Conservation (phyloP, 2,329 filamentous ascomycete species). For the Aspergillus latus region DNA sequence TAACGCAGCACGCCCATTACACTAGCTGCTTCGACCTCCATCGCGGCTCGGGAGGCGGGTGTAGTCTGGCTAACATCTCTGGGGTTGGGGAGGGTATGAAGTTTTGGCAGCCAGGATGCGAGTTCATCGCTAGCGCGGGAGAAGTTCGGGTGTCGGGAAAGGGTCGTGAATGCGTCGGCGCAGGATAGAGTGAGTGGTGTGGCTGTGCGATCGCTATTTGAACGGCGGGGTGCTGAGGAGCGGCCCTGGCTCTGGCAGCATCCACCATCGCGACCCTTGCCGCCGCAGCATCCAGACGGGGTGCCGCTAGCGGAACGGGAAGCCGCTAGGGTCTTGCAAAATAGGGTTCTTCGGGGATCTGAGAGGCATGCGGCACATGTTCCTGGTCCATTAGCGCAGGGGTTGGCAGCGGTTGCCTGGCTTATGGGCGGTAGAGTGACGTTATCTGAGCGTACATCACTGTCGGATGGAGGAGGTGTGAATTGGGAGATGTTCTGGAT, state of each 20-base stretch:
- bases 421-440: conserved; percentile 44
- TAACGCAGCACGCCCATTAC: conserved; percentile 83
- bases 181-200: conserved; percentile 63
- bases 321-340: conserved; percentile 78
- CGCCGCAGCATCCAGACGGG: conserved; percentile 59
- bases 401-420: conserved; percentile 38
- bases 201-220: conserved; percentile 22
- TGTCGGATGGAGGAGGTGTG: conserved; percentile 55
- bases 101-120: conserved; percentile 71
- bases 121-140: conserved; percentile 71
- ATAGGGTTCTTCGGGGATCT: conserved; percentile 76
- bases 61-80: conserved; percentile 29
- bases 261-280: conserved; percentile 58
- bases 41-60: conserved; percentile 51
- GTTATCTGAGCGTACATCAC: conserved; percentile 57
- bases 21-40: conserved; percentile 79
- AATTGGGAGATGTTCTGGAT: conserved; percentile 50
- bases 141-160: conserved; percentile 75
- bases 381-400: conserved; percentile 68
- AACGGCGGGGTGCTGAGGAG: conserved; percentile 21
- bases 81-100: conserved; percentile 57
- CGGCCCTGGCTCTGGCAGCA: conserved; percentile 61
- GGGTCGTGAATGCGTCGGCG: conserved; percentile 75
- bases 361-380: conserved; percentile 75
- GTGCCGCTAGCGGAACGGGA: conserved; percentile 43